Percentiles rank a stretch among this genome's conserved stretches.
Conservation (phyloP, 2,329 filamentous ascomycete species). For the Alternaria arborescens region DNA sequence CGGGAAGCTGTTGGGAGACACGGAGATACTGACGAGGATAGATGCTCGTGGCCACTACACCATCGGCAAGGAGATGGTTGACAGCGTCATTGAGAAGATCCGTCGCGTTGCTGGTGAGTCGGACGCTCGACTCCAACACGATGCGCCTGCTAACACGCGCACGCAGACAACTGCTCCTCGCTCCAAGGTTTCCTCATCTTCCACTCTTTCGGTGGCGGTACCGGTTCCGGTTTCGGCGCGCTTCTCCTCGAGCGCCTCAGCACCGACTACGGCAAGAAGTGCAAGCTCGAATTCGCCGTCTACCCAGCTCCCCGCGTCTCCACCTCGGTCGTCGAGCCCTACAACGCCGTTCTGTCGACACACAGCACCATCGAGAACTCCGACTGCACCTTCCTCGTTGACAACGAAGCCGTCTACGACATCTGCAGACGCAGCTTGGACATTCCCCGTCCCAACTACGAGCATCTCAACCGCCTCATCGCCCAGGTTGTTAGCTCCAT, state of each 20-base stretch:
- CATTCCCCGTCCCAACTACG: constrained; percentile 72
- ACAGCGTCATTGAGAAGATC: constrained; percentile 73
- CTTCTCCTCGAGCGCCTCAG: constrained; percentile 76
- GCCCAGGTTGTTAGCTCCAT: constrained; percentile 79
- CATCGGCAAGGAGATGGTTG: constrained; percentile 79
- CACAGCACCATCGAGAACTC: constrained; percentile 80
- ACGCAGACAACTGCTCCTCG: constrained; percentile 73
- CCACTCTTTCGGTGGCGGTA: constrained; percentile 78
- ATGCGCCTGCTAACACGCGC: constrained; percentile 24
- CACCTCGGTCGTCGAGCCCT: constrained; percentile 76
- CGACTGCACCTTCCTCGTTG: constrained; percentile 80
- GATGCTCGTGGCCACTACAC: constrained; percentile 79
- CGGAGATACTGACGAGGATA: constrained; percentile 40
- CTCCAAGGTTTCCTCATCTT: constrained; percentile 79
- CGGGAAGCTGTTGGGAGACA: not conserved
- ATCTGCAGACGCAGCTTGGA: constrained; percentile 77
- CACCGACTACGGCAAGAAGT: constrained; percentile 80
- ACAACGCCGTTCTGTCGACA: constrained; percentile 76
- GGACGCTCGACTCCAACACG: not conserved
- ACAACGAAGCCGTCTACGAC: constrained; percentile 79
- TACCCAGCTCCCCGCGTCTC: constrained; percentile 76
- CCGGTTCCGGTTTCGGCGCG: constrained; percentile 75
- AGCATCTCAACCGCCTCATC: constrained; percentile 77
- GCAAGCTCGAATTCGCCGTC: constrained; percentile 77
- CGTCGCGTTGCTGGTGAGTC: constrained; percentile 72